These are phyloP conservation scores for Coemansia sp. DNA, from an alignment of 192 early-diverging fungal species.

Conservation along the genomic window DNA sequence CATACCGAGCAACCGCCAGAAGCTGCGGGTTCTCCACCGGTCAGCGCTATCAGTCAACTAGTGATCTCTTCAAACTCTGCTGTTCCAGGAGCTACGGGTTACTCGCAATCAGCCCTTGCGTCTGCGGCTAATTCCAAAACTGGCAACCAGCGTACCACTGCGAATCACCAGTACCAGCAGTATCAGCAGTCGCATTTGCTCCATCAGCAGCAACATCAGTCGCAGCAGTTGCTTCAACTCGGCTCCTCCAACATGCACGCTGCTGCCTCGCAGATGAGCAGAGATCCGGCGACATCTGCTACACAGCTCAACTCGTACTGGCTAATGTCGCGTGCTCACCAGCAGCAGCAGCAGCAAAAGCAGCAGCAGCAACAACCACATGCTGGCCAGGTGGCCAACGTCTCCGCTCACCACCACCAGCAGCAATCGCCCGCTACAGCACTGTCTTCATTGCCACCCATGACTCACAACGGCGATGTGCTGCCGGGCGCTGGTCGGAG, in stretches of 20 bases:
- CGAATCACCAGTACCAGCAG: conserved; percentile 12
- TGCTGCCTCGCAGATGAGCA: conserved; percentile 19
- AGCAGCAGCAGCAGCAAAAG: conserved; percentile 33
- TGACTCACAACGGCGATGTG: conserved; percentile 22
- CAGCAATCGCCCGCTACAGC: conserved; percentile 16
- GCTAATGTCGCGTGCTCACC: conserved; percentile 35
- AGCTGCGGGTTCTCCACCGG: conserved; percentile 8
- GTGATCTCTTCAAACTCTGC: conserved; percentile 24
- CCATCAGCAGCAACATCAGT: conserved; percentile 9
- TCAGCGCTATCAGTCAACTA: conserved; percentile 15
- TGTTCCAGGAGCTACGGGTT: neutral
- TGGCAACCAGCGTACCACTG: neutral
- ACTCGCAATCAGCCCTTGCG: neutral
- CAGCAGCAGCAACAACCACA: conserved; percentile 20
- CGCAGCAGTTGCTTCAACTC: conserved; percentile 15
- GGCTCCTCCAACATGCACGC: conserved; percentile 24
- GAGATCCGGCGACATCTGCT: conserved; percentile 16
- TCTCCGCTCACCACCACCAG: conserved; percentile 16
- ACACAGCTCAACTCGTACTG: conserved; percentile 31
- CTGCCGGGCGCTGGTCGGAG: conserved; percentile 18
- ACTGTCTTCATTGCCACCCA: conserved; percentile 27
- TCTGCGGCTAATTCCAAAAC: neutral
- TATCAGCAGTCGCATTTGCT: conserved; percentile 9
- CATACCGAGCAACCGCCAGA: conserved; percentile 13
- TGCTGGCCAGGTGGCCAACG: conserved; percentile 6